Conservation (phyloP, 805 yeast species). For the Yarrowia porcina region DNA sequence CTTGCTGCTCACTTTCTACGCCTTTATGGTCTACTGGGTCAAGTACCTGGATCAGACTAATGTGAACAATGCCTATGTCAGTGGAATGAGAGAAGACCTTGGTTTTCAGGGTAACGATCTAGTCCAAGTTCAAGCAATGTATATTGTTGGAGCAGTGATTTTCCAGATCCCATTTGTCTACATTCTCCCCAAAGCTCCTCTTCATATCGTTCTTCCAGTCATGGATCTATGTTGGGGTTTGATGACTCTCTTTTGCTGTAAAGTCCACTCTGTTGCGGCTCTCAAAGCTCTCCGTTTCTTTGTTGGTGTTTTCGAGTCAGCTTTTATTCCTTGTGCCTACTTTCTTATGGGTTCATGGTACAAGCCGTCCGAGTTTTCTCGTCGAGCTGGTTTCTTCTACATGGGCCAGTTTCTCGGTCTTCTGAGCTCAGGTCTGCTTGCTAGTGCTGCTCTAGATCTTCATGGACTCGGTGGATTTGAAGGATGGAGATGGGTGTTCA, state of each 20-base stretch:
- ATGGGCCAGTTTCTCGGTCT: conserved; percentile 60
- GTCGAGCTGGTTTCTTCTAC: conserved; percentile 59
- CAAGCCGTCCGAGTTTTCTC: conserved; percentile 51
- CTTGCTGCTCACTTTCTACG: conserved; percentile 50
- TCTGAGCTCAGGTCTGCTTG: conserved; percentile 58
- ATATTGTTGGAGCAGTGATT: conserved; percentile 55
- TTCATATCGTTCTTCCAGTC: conserved; percentile 50
- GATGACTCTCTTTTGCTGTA: conserved; percentile 55
- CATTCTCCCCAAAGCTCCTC: conserved; percentile 52
- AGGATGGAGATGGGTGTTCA: conserved; percentile 72
- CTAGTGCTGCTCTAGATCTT: conserved; percentile 48
- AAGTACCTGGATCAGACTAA: conserved; percentile 42
- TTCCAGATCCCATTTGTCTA: conserved; percentile 62
- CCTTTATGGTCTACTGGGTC: conserved; percentile 62
- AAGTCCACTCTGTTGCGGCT: conserved; percentile 47
- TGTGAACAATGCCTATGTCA: conserved; percentile 60
- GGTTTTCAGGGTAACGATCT: conserved; percentile 59
- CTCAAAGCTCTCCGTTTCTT: conserved; percentile 61
- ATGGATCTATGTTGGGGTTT: conserved; percentile 66
- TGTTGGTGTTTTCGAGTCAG: conserved; percentile 65
- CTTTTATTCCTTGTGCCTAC: conserved; percentile 49
- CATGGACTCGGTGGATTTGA: conserved; percentile 51
- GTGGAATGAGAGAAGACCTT: conserved; percentile 56
- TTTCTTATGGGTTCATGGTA: conserved; percentile 50
- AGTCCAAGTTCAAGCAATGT: conserved; percentile 54